Evolutionary conservation across 2,329 filamentous ascomycete species (phyloP), one percentile per base, ranked within the genome.

Genomic region (Cyanodermella asteris): DNA sequence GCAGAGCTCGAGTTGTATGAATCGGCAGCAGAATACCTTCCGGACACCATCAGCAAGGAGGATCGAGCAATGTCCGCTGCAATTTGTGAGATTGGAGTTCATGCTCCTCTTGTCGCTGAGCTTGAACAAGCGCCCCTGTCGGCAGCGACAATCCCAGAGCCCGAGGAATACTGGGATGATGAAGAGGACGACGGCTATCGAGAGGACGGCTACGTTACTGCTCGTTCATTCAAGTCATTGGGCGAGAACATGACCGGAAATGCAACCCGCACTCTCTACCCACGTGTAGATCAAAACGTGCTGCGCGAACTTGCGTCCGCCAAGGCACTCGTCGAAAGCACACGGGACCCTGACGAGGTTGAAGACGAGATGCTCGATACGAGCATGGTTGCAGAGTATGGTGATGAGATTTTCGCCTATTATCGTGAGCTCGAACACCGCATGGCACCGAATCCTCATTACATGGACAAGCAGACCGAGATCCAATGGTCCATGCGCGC

Each of bases 401-500:
- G 75, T 23, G 80, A 91, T 10, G 87, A 97, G 40, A 94, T 97
- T 38, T 93, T 94, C 40, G 60, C 66, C 14, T 91, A 94, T 53
- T 80, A 94, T 76, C 68, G 66, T 26, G 61, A 76, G 29, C 69
- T 91, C 25, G 87, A 97, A 71, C 77, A 81, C 53, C 42, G 58
- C 43, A 75, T 93, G 67, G 59, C 82, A 20, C 87, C 87, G 2
- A 82, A 87, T 41, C 61, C 80, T 4, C 68, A 87, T 45, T 97
- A 97, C 58, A 97, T 97, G 84, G 80, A 91, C 33, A 71, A 75
- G 36, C 87, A 97, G 47, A 72, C 74, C n/a, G 84, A 94, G 49
- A 90, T 97, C 29, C 78, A 91, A 45, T 97, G 87, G 87, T 91
- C 82, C 3, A 97, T 94, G 87, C 78, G 87, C 23, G 74, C 81